Evolutionary conservation across 495 filamentous ascomycete genomes (phyloP).

Genomic region (Penicillium malachiteum): DNA sequence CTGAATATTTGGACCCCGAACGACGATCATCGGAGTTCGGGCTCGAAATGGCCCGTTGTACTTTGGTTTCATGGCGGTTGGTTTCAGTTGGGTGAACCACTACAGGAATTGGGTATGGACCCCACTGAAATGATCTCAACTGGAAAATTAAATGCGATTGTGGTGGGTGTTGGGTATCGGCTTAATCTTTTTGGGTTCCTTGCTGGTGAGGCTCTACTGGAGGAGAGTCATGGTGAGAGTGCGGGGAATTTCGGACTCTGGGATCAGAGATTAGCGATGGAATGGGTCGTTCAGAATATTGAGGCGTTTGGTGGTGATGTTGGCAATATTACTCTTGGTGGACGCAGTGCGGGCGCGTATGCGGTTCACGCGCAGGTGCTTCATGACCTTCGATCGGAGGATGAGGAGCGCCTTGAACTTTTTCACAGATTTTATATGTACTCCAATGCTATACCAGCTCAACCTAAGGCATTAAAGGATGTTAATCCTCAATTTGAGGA

Average conservation of each 20-base stretch:
- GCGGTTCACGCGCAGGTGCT: conserved; percentile 49
- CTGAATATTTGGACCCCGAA: conserved; percentile 45
- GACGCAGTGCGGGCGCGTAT: conserved; percentile 60
- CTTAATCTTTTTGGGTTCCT: conserved; percentile 62
- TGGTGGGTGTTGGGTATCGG: conserved; percentile 61
- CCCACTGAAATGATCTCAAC: conserved; percentile 52
- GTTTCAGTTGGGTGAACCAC: conserved; percentile 47
- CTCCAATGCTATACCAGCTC: conserved; percentile 49
- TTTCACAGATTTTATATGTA: conserved; percentile 43
- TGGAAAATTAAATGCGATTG: conserved; percentile 46
- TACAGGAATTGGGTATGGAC: conserved; percentile 29
- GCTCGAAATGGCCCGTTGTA: conserved; percentile 52
- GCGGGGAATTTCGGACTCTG: conserved; percentile 59
- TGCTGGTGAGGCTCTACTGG: conserved; percentile 38
- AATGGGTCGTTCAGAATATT: conserved; percentile 60
- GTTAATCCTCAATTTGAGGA: conserved; percentile 50
- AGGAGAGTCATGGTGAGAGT: conserved; percentile 45
- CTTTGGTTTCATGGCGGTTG: conserved; percentile 55
- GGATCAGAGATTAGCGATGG: conserved; percentile 57
- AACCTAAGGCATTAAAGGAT: conserved; percentile 42
- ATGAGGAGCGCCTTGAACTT: conserved; percentile 17
- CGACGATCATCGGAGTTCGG: conserved; percentile 14
- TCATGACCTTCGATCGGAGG: conserved; percentile 37
- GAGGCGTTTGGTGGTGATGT: conserved; percentile 57
- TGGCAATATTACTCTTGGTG: conserved; percentile 58